Evolutionary conservation across 164 flowering plant genomes (phyloP).

Genomic region (Echeveria elegans): DNA sequence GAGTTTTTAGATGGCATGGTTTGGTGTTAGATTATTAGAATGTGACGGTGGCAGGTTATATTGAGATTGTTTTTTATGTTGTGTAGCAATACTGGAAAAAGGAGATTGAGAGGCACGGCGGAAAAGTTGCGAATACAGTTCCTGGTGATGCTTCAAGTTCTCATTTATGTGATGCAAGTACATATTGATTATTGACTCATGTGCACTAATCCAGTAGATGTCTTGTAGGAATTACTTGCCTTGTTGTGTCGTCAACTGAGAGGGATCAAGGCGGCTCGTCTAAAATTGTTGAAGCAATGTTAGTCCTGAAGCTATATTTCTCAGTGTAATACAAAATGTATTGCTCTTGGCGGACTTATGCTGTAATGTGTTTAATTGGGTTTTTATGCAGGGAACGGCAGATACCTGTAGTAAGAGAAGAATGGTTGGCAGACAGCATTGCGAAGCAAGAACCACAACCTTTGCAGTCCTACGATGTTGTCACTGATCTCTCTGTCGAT

Average conservation of each 20-base stretch:
- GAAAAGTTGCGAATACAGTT: conserved; percentile 46
- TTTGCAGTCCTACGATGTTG: conserved; percentile 57
- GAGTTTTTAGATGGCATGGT: conserved; percentile 5
- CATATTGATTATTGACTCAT: background rate
- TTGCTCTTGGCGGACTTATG: background rate
- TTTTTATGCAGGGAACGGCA: conserved; percentile 37
- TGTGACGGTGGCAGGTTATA: background rate
- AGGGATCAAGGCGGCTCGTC: conserved; percentile 68
- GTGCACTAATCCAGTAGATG: background rate
- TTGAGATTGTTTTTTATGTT: background rate
- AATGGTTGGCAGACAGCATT: conserved; percentile 67
- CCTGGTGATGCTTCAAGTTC: conserved; percentile 21
- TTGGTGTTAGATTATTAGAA: too few relatives aligned
- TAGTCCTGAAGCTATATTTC: conserved; percentile 12
- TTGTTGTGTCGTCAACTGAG: conserved; percentile 59
- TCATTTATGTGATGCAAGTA: background rate
- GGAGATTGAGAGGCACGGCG: conserved; percentile 64
- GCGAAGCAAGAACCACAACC: conserved; percentile 53
- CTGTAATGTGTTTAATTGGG: too few relatives aligned
- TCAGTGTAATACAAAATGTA: too few relatives aligned
- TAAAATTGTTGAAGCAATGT: conserved; percentile 70
- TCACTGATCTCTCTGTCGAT: conserved; percentile 37
- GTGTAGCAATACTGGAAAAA: conserved; percentile 53
- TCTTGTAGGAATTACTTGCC: conserved; percentile 43
- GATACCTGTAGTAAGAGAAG: conserved; percentile 60